Evolutionary conservation across 305 asterid genomes (phyloP).

Genomic region (Galium porrigens): DNA sequence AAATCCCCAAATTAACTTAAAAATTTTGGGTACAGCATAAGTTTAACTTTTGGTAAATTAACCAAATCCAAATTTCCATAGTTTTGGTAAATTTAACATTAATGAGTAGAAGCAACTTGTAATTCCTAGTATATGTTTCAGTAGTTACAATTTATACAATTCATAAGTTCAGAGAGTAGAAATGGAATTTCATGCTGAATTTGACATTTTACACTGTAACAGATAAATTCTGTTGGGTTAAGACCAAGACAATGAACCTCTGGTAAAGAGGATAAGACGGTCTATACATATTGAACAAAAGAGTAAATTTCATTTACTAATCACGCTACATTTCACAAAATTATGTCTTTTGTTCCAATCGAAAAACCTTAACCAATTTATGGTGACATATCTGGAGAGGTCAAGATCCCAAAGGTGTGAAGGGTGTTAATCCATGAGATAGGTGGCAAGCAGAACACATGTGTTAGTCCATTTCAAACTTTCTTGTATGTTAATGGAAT

Average conservation of each 20-base stretch:
- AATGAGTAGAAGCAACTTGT: background rate
- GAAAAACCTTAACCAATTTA: background rate
- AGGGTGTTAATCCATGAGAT: background rate
- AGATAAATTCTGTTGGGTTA: background rate
- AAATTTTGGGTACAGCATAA: background rate
- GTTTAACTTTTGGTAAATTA: background rate
- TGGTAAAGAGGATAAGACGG: background rate
- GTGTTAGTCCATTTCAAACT: too few species aligned
- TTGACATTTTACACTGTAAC: background rate
- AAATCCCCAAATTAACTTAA: background rate
- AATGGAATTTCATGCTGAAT: background rate
- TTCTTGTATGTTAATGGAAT: too few species aligned
- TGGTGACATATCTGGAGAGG: background rate
- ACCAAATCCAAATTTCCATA: background rate
- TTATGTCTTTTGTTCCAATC: background rate
- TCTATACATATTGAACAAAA: background rate
- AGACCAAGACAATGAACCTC: background rate
- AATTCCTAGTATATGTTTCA: background rate
- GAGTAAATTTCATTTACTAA: background rate
- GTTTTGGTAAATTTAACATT: background rate
- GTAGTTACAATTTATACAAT: background rate
- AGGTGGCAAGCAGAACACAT: background rate
- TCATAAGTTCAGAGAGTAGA: background rate
- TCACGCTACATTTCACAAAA: background rate
- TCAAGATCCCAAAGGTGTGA: conserved; percentile 2